Evolutionary conservation across 768 basidiomycete genomes (phyloP).

Genomic region (Pulveroboletus sp.): DNA sequence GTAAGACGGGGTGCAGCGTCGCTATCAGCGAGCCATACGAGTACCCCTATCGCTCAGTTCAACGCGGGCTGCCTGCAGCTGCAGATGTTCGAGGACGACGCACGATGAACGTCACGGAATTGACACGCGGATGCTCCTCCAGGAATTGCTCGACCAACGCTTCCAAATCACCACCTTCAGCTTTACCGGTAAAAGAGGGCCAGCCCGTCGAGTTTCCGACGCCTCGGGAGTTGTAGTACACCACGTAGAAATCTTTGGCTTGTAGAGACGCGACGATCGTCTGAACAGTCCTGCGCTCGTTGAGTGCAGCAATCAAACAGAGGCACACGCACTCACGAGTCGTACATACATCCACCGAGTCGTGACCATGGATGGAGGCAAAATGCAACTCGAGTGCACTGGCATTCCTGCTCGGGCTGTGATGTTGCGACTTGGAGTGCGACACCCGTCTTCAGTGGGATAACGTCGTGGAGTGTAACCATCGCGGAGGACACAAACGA

Average conservation of each 20-base stretch:
- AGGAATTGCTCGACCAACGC: slow-evolving; percentile 56
- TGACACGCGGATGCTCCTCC: slow-evolving; percentile 37
- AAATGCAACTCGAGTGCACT: slow-evolving; percentile 50
- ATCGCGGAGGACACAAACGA: background rate
- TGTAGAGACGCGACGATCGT: slow-evolving; percentile 44
- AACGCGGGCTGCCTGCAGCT: slow-evolving; percentile 1
- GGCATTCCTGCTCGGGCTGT: slow-evolving; percentile 19
- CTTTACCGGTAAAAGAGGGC: slow-evolving; percentile 66
- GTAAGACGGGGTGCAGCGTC: slow-evolving; percentile 56
- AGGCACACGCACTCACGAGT: slow-evolving; percentile 51
- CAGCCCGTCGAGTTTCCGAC: slow-evolving; percentile 72
- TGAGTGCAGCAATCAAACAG: background rate
- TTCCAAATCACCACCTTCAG: slow-evolving; percentile 66
- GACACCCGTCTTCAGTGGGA: slow-evolving; percentile 35
- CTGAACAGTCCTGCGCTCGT: slow-evolving; percentile 30
- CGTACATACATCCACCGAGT: slow-evolving; percentile 71
- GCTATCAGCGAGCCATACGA: slow-evolving; percentile 75
- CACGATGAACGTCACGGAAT: slow-evolving; percentile 57
- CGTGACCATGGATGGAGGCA: slow-evolving; percentile 85
- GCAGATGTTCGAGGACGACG: slow-evolving; percentile 22
- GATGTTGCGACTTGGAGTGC: slow-evolving; percentile 39
- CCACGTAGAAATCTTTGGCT: slow-evolving; percentile 47
- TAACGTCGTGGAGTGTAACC: slow-evolving; percentile 7
- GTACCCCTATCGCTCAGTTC: slow-evolving; percentile 56
- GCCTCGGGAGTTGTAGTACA: slow-evolving; percentile 75